Evolutionary conservation across 2,329 filamentous ascomycete species (phyloP).

Genomic region (Chaetomium globosum): DNA sequence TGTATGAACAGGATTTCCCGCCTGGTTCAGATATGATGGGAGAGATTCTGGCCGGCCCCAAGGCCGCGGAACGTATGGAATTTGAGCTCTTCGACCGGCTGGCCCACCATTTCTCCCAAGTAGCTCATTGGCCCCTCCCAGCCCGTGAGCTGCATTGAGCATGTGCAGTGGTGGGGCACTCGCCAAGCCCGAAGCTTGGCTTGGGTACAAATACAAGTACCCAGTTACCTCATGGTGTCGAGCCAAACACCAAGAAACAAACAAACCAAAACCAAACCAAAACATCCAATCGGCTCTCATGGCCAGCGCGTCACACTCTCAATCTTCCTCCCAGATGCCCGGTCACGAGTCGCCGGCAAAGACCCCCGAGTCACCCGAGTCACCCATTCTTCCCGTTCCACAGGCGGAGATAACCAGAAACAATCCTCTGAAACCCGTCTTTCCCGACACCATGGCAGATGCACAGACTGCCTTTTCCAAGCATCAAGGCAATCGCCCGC

Average conservation of each 20-base stretch:
- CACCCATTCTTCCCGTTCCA: slow-evolving; percentile 29
- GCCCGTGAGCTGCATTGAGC: no score
- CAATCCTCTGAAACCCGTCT: slow-evolving; percentile 19
- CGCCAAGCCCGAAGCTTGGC: no score
- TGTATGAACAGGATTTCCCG: no score
- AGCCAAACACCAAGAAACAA: slow-evolving; percentile 10
- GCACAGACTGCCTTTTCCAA: slow-evolving; percentile 22
- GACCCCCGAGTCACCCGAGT: slow-evolving; percentile 33
- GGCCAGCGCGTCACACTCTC: slow-evolving; percentile 30
- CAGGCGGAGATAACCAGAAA: slow-evolving; percentile 21
- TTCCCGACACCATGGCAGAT: slow-evolving; percentile 30
- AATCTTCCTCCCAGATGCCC: slow-evolving; percentile 25
- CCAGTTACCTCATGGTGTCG: no score
- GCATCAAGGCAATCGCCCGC: slow-evolving; percentile 28
- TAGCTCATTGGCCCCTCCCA: no score
- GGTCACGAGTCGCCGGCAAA: slow-evolving; percentile 25
- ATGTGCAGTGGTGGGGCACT: no score
- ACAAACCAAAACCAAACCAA: neutral
- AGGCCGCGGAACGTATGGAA: no score
- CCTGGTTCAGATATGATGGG: no score
- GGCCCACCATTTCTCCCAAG: no score
- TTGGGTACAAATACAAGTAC: no score
- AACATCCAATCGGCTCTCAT: slow-evolving; percentile 21
- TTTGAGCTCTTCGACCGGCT: no score
- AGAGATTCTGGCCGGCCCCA: no score